A percentile compares a stretch with the other conserved stretches of the same genome.
Conservation (phyloP, 306 rosid species). For the Elaeagnus macrophylla region DNA sequence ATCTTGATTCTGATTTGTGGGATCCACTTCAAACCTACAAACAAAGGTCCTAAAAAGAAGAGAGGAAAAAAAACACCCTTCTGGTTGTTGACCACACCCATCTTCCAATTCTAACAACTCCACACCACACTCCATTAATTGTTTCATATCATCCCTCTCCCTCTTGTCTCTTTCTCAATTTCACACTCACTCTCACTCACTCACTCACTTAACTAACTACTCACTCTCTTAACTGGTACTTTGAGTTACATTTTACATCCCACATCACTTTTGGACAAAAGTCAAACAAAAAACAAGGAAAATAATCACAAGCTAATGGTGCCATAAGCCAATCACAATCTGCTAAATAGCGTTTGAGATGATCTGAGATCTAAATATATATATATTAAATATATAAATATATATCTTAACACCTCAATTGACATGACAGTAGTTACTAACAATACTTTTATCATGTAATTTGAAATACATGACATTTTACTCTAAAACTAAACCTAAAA, state of each 20-base stretch:
- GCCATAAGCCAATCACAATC: too few relatives aligned
- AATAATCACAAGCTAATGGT: neutral
- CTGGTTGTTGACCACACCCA: conserved; percentile 62
- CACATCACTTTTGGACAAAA: conserved; percentile 35
- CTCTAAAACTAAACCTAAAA: neutral
- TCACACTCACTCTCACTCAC: conserved; percentile 12
- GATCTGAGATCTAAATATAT: too few relatives aligned
- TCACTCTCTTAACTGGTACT: conserved; percentile 18
- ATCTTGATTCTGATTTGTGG: conserved; percentile 87
- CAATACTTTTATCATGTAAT: too few relatives aligned
- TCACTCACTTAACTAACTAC: conserved; percentile 19
- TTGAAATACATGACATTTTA: too few relatives aligned
- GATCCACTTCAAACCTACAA: conserved; percentile 54
- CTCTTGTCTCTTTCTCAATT: conserved; percentile 10
- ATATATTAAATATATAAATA: too few relatives aligned
- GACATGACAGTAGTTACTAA: too few relatives aligned
- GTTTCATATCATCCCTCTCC: conserved; percentile 32
- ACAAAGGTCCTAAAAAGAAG: conserved; percentile 25
- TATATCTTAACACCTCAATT: too few relatives aligned
- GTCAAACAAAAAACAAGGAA: conserved; percentile 35
- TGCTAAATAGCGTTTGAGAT: too few relatives aligned
- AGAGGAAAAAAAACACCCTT: conserved; percentile 18
- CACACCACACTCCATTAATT: conserved; percentile 34
- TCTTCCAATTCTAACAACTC: conserved; percentile 56
- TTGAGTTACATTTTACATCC: conserved; percentile 36